These are phyloP conservation scores for Pseudogymnoascus sp. DNA, from an alignment of 2,329 filamentous ascomycete species.

Conservation along the genomic window DNA sequence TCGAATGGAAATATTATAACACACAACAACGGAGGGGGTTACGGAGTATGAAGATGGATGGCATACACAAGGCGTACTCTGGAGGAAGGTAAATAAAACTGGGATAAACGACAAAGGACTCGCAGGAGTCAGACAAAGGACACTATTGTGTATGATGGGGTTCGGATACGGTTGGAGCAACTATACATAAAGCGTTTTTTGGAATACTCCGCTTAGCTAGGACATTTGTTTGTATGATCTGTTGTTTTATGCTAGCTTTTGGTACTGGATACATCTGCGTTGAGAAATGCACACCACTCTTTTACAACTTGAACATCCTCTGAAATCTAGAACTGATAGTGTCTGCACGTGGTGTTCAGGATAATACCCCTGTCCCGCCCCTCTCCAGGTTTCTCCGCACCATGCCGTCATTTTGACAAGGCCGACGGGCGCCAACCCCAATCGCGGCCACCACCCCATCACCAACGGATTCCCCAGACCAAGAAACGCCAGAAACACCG, in stretches of 20 bases:
- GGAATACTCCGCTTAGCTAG: not conserved
- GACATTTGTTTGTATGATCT: not conserved
- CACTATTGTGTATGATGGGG: conserved; percentile 6
- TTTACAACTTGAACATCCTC: not conserved
- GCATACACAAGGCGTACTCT: conserved; percentile 6
- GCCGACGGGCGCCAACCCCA: conserved; percentile 3
- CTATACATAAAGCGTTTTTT: not conserved
- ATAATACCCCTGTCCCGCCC: not conserved
- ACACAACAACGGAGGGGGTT: not conserved
- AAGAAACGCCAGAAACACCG: conserved; percentile 5
- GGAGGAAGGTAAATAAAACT: conserved; percentile 7
- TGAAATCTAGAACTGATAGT: not conserved
- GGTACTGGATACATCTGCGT: not conserved
- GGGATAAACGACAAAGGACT: conserved; percentile 2
- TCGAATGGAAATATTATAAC: not conserved
- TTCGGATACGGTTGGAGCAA: not conserved
- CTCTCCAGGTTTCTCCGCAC: not conserved
- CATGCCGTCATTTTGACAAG: conserved; percentile 4
- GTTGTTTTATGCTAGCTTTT: not conserved
- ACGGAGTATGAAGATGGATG: conserved; percentile 6
- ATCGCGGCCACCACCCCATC: conserved; percentile 1
- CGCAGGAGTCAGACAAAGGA: conserved; percentile 6
- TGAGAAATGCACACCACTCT: not conserved
- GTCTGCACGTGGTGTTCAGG: not conserved
- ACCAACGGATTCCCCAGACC: not conserved